Base-by-base conservation (phyloP, 768 basidiomycete species). In the Epithele typhae region DNA sequence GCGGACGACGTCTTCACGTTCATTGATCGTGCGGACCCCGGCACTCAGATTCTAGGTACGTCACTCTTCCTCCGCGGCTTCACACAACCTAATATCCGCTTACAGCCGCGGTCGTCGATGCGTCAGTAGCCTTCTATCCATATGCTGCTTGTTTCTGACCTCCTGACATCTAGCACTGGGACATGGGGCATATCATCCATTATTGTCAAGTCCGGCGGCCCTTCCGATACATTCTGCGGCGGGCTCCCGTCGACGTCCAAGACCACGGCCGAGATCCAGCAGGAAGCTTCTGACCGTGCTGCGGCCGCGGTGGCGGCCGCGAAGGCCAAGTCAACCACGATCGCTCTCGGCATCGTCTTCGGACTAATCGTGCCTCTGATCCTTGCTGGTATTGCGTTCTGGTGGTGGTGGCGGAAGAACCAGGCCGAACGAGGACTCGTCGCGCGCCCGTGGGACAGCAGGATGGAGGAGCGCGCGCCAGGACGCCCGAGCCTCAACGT, bases 11-110 rank as follows among this genome's bases (percentile, higher is more conserved):
- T 48, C 1, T 70, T 73, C 45, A 72, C 72, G 0, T 75, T 61
- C 49, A 73, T 73, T 40, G 68, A 75, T 48, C 64, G 71, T 5
- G 72, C 68, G 5, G 57, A 61, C 38, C 68, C 73, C 4, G 51
- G 52, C n/a, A 53, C 56, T 5, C 57, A 58, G 27, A 51, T 78
- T 14, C 53, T 79, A 43, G 71, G 78, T 75, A 43, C 55, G 70
- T 59, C 27, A 30, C 14, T 14, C 27, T 14, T 7, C 27, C 8
- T 30, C 14, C 14, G 27, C 27, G 14, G 8, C 14, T 25, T 25
- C 34, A 44, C 32, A 38, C 42, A 22, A 34, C 30, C 33, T 46
- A 10, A 45, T 46, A 21, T 25, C 35, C 33, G 27, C 3, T 24
- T 17, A 10, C 32, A 53, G 55, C 52, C 9, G 51, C 45, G 11